phyloP scores from a whole-genome alignment of 441 rosid species.

The Syzygium syzygioides region DNA sequence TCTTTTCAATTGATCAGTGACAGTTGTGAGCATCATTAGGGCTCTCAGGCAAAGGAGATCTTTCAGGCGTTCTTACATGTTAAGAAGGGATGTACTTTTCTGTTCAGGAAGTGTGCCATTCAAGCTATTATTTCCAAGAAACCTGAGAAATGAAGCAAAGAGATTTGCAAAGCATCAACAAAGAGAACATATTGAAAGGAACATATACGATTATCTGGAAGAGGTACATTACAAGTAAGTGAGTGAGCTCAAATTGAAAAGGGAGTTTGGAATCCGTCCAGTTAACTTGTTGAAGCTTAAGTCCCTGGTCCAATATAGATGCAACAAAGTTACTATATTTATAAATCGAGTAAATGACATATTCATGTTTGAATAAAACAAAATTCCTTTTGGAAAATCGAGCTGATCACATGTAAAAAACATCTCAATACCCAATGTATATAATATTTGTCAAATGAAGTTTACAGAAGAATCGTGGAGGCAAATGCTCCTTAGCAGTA shows the following conservation, averaged over 20 bases:
- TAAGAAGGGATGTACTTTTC: not conserved
- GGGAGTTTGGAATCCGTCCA: constrained; percentile 43
- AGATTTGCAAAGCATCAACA: not conserved
- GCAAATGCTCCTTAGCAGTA: not conserved
- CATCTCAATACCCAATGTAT: not conserved
- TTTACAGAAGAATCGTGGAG: not conserved
- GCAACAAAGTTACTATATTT: not conserved
- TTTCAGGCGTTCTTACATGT: not conserved
- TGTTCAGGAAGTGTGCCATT: not conserved
- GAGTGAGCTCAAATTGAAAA: constrained; percentile 40
- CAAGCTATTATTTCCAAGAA: constrained; percentile 6
- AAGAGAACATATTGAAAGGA: not conserved
- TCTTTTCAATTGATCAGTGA: not conserved
- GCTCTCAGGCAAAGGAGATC: not conserved
- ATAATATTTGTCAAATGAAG: constrained; percentile 12
- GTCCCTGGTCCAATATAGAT: constrained; percentile 28
- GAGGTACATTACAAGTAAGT: constrained; percentile 30
- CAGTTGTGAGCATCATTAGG: not conserved
- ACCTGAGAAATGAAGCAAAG: not conserved
- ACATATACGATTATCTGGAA: not conserved
- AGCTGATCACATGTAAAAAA: not conserved
- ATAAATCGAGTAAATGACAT: not conserved
- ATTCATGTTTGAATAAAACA: not conserved
- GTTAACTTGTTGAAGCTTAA: constrained; percentile 54
- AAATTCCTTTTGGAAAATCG: not conserved